Conservation (phyloP, 2,329 filamentous ascomycete species). For the Lomentospora prolificans region DNA sequence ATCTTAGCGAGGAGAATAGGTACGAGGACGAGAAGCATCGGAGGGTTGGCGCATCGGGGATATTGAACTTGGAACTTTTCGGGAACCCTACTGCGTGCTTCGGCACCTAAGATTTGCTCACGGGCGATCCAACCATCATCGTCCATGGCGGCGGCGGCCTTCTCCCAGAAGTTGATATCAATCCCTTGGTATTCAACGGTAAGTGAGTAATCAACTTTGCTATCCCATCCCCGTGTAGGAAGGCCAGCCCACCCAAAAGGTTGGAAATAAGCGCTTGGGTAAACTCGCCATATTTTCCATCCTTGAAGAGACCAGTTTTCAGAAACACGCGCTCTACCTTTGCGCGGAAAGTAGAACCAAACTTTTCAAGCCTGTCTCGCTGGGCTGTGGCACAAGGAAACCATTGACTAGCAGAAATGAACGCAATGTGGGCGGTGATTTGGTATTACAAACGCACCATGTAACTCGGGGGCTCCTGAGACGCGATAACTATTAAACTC, state of each 20-base stretch:
- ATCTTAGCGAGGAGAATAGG: slow-evolving; percentile 76
- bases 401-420: slow-evolving; percentile 77
- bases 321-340: slow-evolving; percentile 48
- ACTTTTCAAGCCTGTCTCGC: slow-evolving; percentile 57
- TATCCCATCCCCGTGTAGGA: slow-evolving; percentile 87
- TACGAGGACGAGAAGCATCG: slow-evolving; percentile 83
- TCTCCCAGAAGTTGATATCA: slow-evolving; percentile 91
- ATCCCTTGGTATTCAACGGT: slow-evolving; percentile 89
- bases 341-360: slow-evolving; percentile 63
- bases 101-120: slow-evolving; percentile 85
- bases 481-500: neutral
- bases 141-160: slow-evolving; percentile 84
- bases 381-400: slow-evolving; percentile 48
- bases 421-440: slow-evolving; percentile 38
- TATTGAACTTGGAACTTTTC: slow-evolving; percentile 90
- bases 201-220: slow-evolving; percentile 81
- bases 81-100: slow-evolving; percentile 92
- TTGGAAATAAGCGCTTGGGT: slow-evolving; percentile 90
- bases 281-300: slow-evolving; percentile 65
- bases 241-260: slow-evolving; percentile 84
- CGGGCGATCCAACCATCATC: slow-evolving; percentile 95
- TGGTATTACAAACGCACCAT: neutral
- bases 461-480: neutral
- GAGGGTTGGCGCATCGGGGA: slow-evolving; percentile 94
- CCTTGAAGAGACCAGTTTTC: slow-evolving; percentile 54